Conservation (phyloP, 1,284 basidiomycete species). For the Ustanciosporium gigantosporum region DNA sequence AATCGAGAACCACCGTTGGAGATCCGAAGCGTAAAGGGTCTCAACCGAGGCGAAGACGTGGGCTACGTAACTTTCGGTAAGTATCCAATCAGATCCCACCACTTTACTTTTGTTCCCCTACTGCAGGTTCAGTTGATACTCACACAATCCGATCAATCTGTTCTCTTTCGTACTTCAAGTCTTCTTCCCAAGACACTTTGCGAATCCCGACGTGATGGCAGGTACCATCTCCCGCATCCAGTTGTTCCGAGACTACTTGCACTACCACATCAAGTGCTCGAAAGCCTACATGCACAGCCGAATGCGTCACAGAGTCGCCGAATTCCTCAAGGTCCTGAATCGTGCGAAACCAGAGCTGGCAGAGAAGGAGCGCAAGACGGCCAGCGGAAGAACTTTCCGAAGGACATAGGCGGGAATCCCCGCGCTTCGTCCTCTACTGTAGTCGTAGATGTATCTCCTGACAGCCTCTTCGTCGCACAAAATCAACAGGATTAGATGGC, state of each 20-base stretch:
- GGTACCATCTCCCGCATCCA: conserved; percentile 93
- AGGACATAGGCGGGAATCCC: conserved; percentile 18
- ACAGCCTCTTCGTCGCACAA: background rate
- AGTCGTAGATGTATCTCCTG: no score
- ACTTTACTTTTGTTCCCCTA: background rate
- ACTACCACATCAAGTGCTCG: conserved; percentile 98
- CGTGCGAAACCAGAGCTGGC: conserved; percentile 93
- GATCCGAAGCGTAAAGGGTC: conserved; percentile 81
- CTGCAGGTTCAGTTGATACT: no score
- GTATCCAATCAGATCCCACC: conserved; percentile 27
- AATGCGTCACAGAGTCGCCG: conserved; percentile 90
- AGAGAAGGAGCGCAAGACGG: conserved; percentile 84
- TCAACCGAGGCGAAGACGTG: conserved; percentile 83
- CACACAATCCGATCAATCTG: background rate
- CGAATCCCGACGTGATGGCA: conserved; percentile 73
- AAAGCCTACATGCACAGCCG: conserved; percentile 99
- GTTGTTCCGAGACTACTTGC: conserved; percentile 95
- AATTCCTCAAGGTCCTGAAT: conserved; percentile 97
- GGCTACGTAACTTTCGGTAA: conserved; percentile 93
- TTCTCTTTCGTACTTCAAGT: conserved; percentile 66
- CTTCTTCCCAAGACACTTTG: conserved; percentile 93
- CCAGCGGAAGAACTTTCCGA: conserved; percentile 64
- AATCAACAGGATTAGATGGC: background rate
- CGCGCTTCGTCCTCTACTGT: background rate
- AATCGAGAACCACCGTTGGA: conserved; percentile 94